Percentiles rank a stretch among this genome's conserved stretches.
These are phyloP conservation scores for Hortaea werneckii DNA, from an alignment of 2,329 filamentous ascomycete species.

Conservation along the genomic window DNA sequence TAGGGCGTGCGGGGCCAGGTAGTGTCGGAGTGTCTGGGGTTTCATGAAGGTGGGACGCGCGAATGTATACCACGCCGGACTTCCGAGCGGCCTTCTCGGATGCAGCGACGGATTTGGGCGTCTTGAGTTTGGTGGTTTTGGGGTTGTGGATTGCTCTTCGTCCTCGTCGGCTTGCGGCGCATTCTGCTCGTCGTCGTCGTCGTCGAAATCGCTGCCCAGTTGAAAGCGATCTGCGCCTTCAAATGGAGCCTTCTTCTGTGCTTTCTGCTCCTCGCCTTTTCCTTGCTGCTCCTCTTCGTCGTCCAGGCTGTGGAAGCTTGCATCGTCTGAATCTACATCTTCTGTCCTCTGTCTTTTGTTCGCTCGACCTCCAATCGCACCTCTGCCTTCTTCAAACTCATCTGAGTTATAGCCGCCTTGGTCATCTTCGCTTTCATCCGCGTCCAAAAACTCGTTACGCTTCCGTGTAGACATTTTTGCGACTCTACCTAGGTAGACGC, in stretches of 20 bases:
- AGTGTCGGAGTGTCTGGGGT: slow-evolving; percentile 62
- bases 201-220: slow-evolving; percentile 8
- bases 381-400: slow-evolving; percentile 55
- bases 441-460: slow-evolving; percentile 60
- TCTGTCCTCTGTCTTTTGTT: slow-evolving; percentile 55
- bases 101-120: slow-evolving; percentile 58
- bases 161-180: background rate
- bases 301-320: background rate
- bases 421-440: slow-evolving; percentile 34
- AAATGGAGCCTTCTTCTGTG: background rate
- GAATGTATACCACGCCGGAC: slow-evolving; percentile 79
- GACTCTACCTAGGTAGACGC: too few species aligned
- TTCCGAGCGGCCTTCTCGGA: slow-evolving; percentile 56
- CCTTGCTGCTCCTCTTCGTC: background rate
- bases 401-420: slow-evolving; percentile 55
- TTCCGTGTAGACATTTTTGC: slow-evolving; percentile 54
- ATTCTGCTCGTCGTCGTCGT: slow-evolving; percentile 12
- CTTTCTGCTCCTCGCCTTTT: background rate
- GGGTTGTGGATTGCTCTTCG: background rate
- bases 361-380: slow-evolving; percentile 35
- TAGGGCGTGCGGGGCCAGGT: slow-evolving; percentile 63
- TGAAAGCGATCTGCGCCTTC: background rate
- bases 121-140: slow-evolving; percentile 11
- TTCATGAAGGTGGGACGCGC: slow-evolving; percentile 80
- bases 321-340: slow-evolving; percentile 29